Evolutionary conservation across 176 grass and related monocot genomes (phyloP).

Genomic region (Canna indica): DNA sequence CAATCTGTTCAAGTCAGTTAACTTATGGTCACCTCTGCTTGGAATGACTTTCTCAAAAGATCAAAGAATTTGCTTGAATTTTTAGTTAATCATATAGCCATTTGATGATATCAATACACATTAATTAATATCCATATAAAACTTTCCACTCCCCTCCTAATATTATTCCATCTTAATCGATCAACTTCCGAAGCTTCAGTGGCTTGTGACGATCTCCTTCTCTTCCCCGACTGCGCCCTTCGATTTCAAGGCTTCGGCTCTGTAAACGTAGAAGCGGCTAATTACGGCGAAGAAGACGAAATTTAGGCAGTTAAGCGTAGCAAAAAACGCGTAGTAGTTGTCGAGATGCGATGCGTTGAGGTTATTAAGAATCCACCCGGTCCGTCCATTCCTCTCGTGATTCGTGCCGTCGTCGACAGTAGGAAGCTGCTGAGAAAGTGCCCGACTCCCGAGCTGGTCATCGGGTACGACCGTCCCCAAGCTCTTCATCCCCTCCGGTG

Average conservation of each 20-base stretch:
- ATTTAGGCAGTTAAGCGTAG: slow-evolving; percentile 25
- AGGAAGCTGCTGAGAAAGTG: slow-evolving; percentile 48
- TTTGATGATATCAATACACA: too few relatives aligned
- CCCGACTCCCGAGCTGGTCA: slow-evolving; percentile 34
- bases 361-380: slow-evolving; percentile 42
- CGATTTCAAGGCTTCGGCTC: slow-evolving; percentile 20
- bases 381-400: slow-evolving; percentile 15
- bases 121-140: too few relatives aligned
- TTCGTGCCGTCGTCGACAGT: slow-evolving; percentile 23
- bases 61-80: too few relatives aligned
- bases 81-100: too few relatives aligned
- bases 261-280: slow-evolving; percentile 31
- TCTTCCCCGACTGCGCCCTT: not conserved
- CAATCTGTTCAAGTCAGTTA: too few relatives aligned
- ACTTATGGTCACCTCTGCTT: too few relatives aligned
- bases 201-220: too few relatives aligned
- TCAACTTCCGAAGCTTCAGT: too few relatives aligned
- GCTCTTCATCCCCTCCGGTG: slow-evolving; percentile 62
- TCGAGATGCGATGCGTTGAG: slow-evolving; percentile 48
- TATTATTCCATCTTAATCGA: too few relatives aligned
- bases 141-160: too few relatives aligned
- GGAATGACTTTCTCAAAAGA: too few relatives aligned
- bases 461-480: slow-evolving; percentile 46
- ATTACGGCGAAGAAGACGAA: slow-evolving; percentile 21
- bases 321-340: slow-evolving; percentile 55